Conservation (phyloP, 352 stramenopile species). For the Peronospora destructor region DNA sequence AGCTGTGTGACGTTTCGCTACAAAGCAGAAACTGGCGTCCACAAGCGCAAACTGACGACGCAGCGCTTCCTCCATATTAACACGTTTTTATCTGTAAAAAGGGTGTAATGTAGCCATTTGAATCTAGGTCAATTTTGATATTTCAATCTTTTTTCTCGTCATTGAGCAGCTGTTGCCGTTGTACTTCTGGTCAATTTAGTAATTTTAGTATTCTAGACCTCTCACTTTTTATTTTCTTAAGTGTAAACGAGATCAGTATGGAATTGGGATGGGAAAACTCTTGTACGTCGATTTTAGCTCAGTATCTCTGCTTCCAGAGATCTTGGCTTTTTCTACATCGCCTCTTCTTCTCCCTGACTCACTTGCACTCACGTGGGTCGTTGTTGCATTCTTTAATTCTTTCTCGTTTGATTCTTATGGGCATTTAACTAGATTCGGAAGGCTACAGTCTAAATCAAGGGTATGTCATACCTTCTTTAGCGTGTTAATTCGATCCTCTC, state of each 20-base stretch:
- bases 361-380: not conserved
- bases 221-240: not conserved
- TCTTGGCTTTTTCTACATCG: not conserved
- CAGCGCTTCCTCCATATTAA: conserved; percentile 9
- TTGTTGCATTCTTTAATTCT: conserved; percentile 9
- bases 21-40: conserved; percentile 63
- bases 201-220: not conserved
- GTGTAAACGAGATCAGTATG: conserved; percentile 28
- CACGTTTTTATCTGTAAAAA: not conserved
- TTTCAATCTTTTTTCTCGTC: not conserved
- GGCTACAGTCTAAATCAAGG: conserved; percentile 34
- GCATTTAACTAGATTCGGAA: conserved; percentile 28
- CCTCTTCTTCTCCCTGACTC: not conserved
- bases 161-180: not conserved
- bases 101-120: not conserved
- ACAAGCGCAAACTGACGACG: conserved; percentile 53
- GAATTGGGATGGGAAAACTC: conserved; percentile 70
- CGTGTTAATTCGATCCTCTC: not conserved
- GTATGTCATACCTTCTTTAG: conserved; percentile 1
- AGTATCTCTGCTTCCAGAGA: not conserved
- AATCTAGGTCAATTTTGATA: not conserved
- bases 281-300: conserved; percentile 38
- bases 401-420: conserved; percentile 5
- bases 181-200: not conserved
- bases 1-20: conserved; percentile 37